Percentiles rank a stretch among this genome's conserved stretches.
Conservation (phyloP, 2,329 filamentous ascomycete genomes). For the Bipolaris victoriae region DNA sequence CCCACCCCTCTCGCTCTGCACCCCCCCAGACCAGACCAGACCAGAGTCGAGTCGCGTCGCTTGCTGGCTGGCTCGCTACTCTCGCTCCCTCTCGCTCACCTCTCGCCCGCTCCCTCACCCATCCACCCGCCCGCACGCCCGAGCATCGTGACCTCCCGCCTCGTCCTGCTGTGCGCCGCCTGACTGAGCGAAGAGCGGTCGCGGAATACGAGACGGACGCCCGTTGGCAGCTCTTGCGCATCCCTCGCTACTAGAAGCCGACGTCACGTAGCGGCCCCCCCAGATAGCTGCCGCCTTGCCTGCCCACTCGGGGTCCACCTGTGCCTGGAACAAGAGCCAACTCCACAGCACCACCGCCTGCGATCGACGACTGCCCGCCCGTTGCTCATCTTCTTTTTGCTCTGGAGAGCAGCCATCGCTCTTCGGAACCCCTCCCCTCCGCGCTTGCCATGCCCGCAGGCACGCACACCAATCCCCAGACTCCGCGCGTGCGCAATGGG, state of each 20-base stretch:
- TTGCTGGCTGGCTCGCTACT: conserved; percentile 18
- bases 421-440: conserved; percentile 15
- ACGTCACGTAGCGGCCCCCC: conserved; percentile 27
- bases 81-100: not conserved
- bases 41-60: conserved; percentile 1
- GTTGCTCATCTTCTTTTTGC: conserved; percentile 15
- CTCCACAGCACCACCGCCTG: conserved; percentile 29
- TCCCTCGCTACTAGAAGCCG: conserved; percentile 11
- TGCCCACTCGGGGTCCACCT: conserved; percentile 33
- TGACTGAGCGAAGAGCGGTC: not conserved
- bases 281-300: conserved; percentile 38
- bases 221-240: conserved; percentile 9
- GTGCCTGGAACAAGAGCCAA: conserved; percentile 23
- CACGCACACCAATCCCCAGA: conserved; percentile 46
- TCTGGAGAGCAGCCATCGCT: conserved; percentile 35
- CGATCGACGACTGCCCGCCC: conserved; percentile 18
- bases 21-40: too few species aligned
- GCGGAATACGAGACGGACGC: not conserved
- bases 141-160: not conserved
- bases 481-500: conserved; percentile 52
- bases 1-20: conserved; percentile 2
- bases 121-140: not conserved
- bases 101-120: not conserved
- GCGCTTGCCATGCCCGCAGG: conserved; percentile 49
- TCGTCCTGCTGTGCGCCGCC: not conserved